These are phyloP conservation scores for Krasilnikovozyma curviuscula DNA, from an alignment of 768 basidiomycete genomes.

Conservation along the genomic window DNA sequence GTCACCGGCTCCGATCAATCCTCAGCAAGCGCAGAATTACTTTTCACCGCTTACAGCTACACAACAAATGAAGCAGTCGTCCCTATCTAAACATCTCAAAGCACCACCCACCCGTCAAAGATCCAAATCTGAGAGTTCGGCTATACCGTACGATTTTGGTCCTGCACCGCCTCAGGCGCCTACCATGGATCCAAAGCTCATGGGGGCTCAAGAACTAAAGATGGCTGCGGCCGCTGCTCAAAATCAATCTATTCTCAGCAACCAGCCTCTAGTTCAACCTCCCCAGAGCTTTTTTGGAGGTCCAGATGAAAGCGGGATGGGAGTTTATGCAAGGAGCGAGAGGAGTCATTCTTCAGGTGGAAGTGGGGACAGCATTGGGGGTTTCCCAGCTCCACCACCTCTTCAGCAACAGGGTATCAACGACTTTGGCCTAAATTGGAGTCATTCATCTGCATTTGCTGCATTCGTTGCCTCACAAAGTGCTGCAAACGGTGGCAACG, in stretches of 20 bases:
- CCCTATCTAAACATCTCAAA: neutral
- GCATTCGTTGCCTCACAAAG: too few relatives aligned
- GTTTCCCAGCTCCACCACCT: too few relatives aligned
- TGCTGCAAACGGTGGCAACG: too few relatives aligned
- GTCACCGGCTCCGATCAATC: neutral
- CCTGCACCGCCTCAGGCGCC: neutral
- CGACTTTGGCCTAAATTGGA: too few relatives aligned
- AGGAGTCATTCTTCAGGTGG: too few relatives aligned
- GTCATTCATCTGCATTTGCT: too few relatives aligned
- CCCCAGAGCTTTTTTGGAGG: neutral
- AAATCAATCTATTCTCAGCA: neutral
- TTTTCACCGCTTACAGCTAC: neutral
- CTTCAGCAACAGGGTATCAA: too few relatives aligned
- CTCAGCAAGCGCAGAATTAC: neutral
- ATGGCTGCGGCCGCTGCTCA: neutral
- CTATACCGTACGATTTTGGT: slow-evolving; percentile 8
- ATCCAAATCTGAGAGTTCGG: slow-evolving; percentile 4
- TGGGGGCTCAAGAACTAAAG: too few relatives aligned
- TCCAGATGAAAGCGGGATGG: neutral
- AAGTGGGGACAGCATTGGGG: too few relatives aligned
- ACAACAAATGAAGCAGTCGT: neutral
- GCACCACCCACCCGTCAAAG: slow-evolving; percentile 7
- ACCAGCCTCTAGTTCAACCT: neutral
- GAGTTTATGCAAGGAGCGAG: neutral
- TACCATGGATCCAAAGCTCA: slow-evolving; percentile 6